phyloP scores from a whole-genome alignment of 129 eudicot species.

The Chrysanthemum lavandulifolium region DNA sequence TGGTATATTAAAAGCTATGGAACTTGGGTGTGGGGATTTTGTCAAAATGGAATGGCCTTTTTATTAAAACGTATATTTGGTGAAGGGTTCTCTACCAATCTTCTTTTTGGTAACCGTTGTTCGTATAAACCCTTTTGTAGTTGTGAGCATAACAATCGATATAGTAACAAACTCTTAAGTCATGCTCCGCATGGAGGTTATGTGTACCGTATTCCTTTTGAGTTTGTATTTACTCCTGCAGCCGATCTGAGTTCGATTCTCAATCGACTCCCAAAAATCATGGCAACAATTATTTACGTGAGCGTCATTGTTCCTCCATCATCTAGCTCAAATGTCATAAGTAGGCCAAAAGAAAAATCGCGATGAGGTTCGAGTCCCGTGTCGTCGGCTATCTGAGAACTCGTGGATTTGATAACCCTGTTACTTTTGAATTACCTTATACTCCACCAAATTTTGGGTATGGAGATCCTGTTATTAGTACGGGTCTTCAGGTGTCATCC shows the following conservation, averaged over 20 bases:
- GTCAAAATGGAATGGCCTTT: no score
- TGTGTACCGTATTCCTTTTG: background rate
- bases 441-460: slow-evolving; percentile 41
- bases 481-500: slow-evolving; percentile 40
- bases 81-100: background rate
- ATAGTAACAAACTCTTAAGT: background rate
- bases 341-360: slow-evolving; percentile 62
- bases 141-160: background rate
- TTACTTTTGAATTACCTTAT: slow-evolving; percentile 57
- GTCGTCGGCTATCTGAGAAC: slow-evolving; percentile 26
- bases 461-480: slow-evolving; percentile 36
- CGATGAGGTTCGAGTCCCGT: slow-evolving; percentile 53
- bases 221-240: slow-evolving; percentile 35
- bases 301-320: slow-evolving; percentile 50
- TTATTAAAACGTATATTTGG: background rate
- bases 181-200: no score
- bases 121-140: no score
- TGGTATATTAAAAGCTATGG: no score
- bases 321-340: slow-evolving; percentile 50
- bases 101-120: no score
- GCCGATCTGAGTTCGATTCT: slow-evolving; percentile 50
- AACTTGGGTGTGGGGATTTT: no score
- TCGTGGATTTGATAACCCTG: slow-evolving; percentile 60
- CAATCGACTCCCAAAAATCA: slow-evolving; percentile 73
- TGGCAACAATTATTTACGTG: slow-evolving; percentile 90